Evolutionary conservation across 352 stramenopile species (phyloP), one percentile per base, ranked within the genome.

Genomic region (Globisporangium abappressorium): DNA sequence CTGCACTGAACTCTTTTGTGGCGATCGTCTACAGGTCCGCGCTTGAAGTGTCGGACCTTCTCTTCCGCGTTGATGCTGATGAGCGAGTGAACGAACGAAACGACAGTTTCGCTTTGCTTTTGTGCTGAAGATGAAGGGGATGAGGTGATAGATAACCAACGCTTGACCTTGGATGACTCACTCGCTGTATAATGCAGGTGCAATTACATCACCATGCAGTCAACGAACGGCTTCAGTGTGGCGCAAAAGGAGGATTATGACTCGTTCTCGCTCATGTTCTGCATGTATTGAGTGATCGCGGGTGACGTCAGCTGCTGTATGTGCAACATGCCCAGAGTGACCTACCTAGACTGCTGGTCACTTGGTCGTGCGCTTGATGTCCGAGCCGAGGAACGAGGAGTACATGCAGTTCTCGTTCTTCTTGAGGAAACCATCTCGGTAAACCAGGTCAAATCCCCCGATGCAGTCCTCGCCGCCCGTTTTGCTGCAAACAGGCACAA

Each of bases 371-470:
- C 76, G 82, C 47, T 84, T 82, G 66, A 86, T 81, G 46, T 93
- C 84, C 0, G 82, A 74, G 5, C 85, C 84, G 0, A 94, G 70
- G 34, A 85, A 87, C 54, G 87, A 93, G 34, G 84, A 89, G 73
- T 95, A 92, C 68, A 84, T 74, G 64, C 83, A 86, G 60, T 75
- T 80, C 61, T 93, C 85, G 34, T 67, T 82, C 70, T 88, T 89
- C 58, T 82, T 82, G 43, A 89, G 69, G 47, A 78, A 74, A 4
- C 83, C 85, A 51, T 95, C 84, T 22, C 80, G 81, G 65, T 87
- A 93, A 11, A 95, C 84, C n/a, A 94, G 71, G 65, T 92, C 84
- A 65, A 95, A 95, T 34, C 84, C 84, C 11, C 85, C 84, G 18
- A 91, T 73, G 33, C 81, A 82, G 18, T 93, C 84, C 66, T 79